These are phyloP conservation scores for Zygnema cylindricum DNA, from an alignment of 139 green algal species.

Conservation along the genomic window DNA sequence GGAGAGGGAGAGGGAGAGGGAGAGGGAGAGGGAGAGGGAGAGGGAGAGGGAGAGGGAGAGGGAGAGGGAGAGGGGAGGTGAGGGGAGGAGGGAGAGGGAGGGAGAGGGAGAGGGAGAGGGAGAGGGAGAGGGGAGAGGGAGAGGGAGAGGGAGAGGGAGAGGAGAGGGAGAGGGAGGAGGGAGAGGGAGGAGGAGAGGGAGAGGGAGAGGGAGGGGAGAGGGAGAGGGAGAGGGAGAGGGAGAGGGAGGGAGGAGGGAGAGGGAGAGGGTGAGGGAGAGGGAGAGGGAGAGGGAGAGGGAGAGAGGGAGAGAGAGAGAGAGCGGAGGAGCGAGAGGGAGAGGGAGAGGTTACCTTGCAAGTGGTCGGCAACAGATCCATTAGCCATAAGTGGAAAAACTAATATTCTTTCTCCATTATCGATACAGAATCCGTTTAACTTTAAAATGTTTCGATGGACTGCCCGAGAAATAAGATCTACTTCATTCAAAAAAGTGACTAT, in stretches of 20 bases:
- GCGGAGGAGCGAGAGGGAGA: not conserved
- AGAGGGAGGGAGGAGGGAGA: not conserved
- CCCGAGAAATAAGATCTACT: conserved; percentile 56
- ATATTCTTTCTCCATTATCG: conserved; percentile 32
- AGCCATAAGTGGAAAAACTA: conserved; percentile 35
- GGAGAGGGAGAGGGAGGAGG: not conserved
- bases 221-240: not conserved
- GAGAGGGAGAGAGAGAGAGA: not conserved
- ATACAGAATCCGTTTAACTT: conserved; percentile 63
- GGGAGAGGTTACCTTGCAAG: conserved; percentile 17
- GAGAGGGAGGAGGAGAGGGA: not conserved
- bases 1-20: not conserved
- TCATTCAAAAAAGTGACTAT: conserved; percentile 64
- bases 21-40: not conserved
- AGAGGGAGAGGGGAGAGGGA: not conserved
- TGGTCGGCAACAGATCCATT: conserved; percentile 26
- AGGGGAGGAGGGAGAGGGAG: not conserved
- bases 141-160: not conserved
- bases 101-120: not conserved
- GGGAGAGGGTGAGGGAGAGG: not conserved
- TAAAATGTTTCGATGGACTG: conserved; percentile 60
- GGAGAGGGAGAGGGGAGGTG: not conserved
- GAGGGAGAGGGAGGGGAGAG: not conserved
- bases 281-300: not conserved
- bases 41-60: not conserved